Conservation (phyloP, 768 basidiomycete genomes). For the Boletus pseudo-olivaceus region DNA sequence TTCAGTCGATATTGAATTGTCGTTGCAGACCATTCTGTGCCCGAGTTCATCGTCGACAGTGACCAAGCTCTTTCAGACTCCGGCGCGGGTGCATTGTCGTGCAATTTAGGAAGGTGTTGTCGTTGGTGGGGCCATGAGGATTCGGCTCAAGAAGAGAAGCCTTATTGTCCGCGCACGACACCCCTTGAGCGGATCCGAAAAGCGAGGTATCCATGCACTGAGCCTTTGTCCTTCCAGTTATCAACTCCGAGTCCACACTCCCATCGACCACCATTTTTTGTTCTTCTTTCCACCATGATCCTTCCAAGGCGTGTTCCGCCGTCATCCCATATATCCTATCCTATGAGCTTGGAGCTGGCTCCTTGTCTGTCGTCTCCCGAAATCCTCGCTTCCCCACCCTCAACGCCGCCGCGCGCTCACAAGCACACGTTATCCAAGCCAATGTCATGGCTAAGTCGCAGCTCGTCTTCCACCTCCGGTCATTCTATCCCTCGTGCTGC, state of each 20-base stretch:
- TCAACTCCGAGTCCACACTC: conserved; percentile 1
- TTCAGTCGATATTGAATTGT: conserved; percentile 46
- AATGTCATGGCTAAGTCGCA: conserved; percentile 43
- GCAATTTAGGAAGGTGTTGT: conserved; percentile 26
- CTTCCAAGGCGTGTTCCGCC: conserved; percentile 23
- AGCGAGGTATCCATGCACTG: conserved; percentile 5
- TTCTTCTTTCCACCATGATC: conserved; percentile 22
- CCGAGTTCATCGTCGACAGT: conserved; percentile 7
- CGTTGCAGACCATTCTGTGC: not conserved
- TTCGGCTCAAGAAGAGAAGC: not conserved
- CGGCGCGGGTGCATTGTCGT: conserved; percentile 14
- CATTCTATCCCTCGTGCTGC: conserved; percentile 28
- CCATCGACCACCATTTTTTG: not conserved
- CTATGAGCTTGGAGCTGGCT: conserved; percentile 27
- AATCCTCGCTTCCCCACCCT: conserved; percentile 28
- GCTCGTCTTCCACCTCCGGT: conserved; percentile 31
- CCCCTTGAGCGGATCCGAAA: conserved; percentile 2
- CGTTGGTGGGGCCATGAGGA: conserved; percentile 9
- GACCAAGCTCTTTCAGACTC: too few relatives aligned
- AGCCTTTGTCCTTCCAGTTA: conserved; percentile 9
- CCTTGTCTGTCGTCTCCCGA: conserved; percentile 15
- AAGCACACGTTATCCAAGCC: conserved; percentile 39
- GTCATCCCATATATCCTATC: conserved; percentile 10
- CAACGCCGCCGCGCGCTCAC: conserved; percentile 28
- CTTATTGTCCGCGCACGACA: conserved; percentile 16